Base-by-base conservation (phyloP, 305 asterid species). In the Fraxinus sp. region DNA sequence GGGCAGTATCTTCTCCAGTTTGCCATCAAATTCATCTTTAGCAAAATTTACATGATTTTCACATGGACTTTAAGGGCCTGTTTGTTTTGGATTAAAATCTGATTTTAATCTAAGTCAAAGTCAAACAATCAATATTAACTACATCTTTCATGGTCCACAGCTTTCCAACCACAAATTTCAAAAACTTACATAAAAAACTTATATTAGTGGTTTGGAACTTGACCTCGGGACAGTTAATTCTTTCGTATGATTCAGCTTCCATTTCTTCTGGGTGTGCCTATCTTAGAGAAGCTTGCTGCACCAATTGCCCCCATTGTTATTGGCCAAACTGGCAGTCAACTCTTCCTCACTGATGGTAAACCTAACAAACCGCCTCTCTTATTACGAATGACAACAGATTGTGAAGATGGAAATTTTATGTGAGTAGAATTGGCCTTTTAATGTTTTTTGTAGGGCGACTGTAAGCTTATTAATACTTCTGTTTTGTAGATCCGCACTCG, bases 271-370 rank as follows among this genome's bases (percentile, higher is more conserved):
- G 99, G 99, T 18, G 83, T 94, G 80, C 84, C 97, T 52, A 89
- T 94, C 90, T 87, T 96, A 91, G 99, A 96, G 91, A 96, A 92
- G 89, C 84, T 96, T 80, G 99, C 96, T 84, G 90, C 94, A 71
- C 98, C 99, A 11, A 87, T 95, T 66, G 99, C 98, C 80, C 97
- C 98, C 16, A 84, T 96, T 79, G 89, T 96, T 74, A 87, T 90
- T 74, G 98, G 99, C 80, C 92, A 88, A 85, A 94, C 98, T 76
- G 99, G 99, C 77, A 87, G 97, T 81, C 97, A 96, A 86, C 97
- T 96, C 82, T 96, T 93, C 86, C 99, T 96, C 80, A 91, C 99
- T 9, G 99, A 96, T 86, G 94, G 92, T 33, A 87, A 88, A 77
- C 88, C 99, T 55, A 78, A 89, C 55, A 93, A 90, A 87, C 94